Percentiles rank a stretch among this genome's conserved stretches.
These are phyloP conservation scores for Tubosaeta brunneosetosa DNA, from an alignment of 768 basidiomycete species.

Conservation along the genomic window DNA sequence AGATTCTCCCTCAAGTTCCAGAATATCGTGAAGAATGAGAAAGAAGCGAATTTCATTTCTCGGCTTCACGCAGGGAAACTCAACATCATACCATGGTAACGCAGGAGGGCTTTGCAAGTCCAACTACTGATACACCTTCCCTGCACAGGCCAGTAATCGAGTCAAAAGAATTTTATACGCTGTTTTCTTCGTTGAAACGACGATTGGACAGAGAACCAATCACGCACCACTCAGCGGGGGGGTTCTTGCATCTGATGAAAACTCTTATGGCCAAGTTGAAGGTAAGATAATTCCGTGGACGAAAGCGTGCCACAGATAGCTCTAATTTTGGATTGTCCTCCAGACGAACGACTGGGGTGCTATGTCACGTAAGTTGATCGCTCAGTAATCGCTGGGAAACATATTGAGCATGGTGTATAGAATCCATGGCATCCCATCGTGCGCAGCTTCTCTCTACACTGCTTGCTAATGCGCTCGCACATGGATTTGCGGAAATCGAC, in stretches of 20 bases:
- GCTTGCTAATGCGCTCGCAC: conserved; percentile 45
- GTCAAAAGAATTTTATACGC: conserved; percentile 52
- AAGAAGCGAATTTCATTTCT: conserved; percentile 58
- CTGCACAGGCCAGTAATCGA: conserved; percentile 49
- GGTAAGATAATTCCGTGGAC: conserved; percentile 27
- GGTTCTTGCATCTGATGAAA: conserved; percentile 55
- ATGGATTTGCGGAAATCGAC: conserved; percentile 42
- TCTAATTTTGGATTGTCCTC: not conserved
- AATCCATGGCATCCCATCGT: conserved; percentile 47
- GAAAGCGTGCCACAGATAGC: not conserved
- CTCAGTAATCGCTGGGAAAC: not conserved
- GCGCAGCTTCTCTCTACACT: conserved; percentile 38
- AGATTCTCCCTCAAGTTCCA: conserved; percentile 56
- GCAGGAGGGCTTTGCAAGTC: not conserved
- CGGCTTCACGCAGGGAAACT: conserved; percentile 52
- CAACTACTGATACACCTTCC: not conserved
- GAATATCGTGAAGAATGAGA: conserved; percentile 56
- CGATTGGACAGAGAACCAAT: conserved; percentile 44
- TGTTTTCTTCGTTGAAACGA: conserved; percentile 47
- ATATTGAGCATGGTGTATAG: conserved; percentile 18
- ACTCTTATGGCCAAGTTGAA: conserved; percentile 68
- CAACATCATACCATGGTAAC: conserved; percentile 54
- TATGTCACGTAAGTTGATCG: conserved; percentile 45
- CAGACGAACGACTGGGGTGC: conserved; percentile 66
- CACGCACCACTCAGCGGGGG: conserved; percentile 47